phyloP scores from a whole-genome alignment of 2,329 filamentous ascomycete genomes.

The Colletotrichum incanum region DNA sequence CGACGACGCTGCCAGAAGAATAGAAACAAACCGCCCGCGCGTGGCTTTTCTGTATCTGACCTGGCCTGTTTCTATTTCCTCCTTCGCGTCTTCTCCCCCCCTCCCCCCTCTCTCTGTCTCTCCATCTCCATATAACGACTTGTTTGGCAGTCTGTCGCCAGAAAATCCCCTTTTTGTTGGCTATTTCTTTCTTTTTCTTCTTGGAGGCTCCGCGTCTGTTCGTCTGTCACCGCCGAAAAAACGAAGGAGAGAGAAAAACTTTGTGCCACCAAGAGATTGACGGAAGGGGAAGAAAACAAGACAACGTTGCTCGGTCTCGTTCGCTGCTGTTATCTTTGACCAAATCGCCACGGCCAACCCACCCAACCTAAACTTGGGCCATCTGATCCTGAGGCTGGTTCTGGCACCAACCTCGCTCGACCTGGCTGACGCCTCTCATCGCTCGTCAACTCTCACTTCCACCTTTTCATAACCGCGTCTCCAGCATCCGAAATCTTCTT shows the following conservation, averaged over 20 bases:
- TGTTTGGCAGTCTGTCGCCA: slow-evolving; percentile 12
- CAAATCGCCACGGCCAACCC: slow-evolving; percentile 5
- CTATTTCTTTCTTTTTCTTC: slow-evolving; percentile 7
- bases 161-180: slow-evolving; percentile 16
- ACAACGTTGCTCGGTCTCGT: slow-evolving; percentile 23
- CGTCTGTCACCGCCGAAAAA: slow-evolving; percentile 37
- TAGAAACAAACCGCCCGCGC: slow-evolving; percentile 21
- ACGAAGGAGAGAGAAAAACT: slow-evolving; percentile 23
- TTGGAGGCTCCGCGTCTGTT: slow-evolving; percentile 38
- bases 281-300: slow-evolving; percentile 6
- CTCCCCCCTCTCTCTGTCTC: neutral
- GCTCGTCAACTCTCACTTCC: slow-evolving; percentile 15
- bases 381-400: slow-evolving; percentile 28
- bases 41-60: slow-evolving; percentile 33
- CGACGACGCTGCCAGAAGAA: slow-evolving; percentile 23
- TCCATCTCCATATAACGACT: slow-evolving; percentile 3
- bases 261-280: slow-evolving; percentile 13
- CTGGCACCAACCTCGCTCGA: slow-evolving; percentile 17
- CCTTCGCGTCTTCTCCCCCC: neutral
- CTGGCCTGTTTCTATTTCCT: slow-evolving; percentile 13
- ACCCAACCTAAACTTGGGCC: slow-evolving; percentile 19
- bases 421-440: slow-evolving; percentile 37
- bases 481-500: slow-evolving; percentile 9
- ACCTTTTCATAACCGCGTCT: slow-evolving; percentile 3
- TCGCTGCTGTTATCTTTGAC: slow-evolving; percentile 38